These are phyloP conservation scores for Claviceps citrina DNA, from an alignment of 2,329 filamentous ascomycete species.

Conservation along the genomic window DNA sequence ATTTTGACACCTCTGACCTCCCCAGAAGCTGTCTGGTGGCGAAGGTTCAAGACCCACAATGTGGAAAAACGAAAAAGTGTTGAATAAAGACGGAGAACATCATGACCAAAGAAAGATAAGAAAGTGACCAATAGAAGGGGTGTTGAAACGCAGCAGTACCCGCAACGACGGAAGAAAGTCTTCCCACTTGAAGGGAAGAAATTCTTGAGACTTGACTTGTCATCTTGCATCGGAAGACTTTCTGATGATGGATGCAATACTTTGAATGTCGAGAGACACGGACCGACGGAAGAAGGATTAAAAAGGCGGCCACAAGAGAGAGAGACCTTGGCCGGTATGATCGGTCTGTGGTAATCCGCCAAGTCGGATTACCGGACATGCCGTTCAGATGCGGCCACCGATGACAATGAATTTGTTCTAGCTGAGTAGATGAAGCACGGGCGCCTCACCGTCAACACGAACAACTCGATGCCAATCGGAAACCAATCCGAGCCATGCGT, in stretches of 20 bases:
- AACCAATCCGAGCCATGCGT: slow-evolving; percentile 25
- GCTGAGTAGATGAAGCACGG: slow-evolving; percentile 2
- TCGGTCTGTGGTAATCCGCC: slow-evolving; percentile 7
- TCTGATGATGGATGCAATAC: background rate
- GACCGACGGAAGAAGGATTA: background rate
- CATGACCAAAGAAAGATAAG: slow-evolving; percentile 16
- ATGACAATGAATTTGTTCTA: slow-evolving; percentile 8
- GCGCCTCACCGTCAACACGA: slow-evolving; percentile 3
- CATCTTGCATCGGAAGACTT: slow-evolving; percentile 2
- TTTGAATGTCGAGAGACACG: background rate
- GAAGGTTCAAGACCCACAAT: slow-evolving; percentile 13
- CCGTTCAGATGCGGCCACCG: slow-evolving; percentile 20
- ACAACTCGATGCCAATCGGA: slow-evolving; percentile 9
- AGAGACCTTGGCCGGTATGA: background rate
- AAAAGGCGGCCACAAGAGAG: background rate
- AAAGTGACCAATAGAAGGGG: slow-evolving; percentile 13
- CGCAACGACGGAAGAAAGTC: slow-evolving; percentile 20
- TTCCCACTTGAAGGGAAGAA: background rate
- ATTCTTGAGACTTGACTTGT: background rate
- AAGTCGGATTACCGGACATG: slow-evolving; percentile 22
- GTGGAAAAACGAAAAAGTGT: slow-evolving; percentile 7
- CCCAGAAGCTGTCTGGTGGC: slow-evolving; percentile 21
- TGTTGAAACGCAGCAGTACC: slow-evolving; percentile 19
- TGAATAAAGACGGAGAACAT: slow-evolving; percentile 6
- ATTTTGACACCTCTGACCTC: too few species aligned